Base-by-base conservation (phyloP, 1,139 yeast genomes). In the Geotrichum fermentans region DNA sequence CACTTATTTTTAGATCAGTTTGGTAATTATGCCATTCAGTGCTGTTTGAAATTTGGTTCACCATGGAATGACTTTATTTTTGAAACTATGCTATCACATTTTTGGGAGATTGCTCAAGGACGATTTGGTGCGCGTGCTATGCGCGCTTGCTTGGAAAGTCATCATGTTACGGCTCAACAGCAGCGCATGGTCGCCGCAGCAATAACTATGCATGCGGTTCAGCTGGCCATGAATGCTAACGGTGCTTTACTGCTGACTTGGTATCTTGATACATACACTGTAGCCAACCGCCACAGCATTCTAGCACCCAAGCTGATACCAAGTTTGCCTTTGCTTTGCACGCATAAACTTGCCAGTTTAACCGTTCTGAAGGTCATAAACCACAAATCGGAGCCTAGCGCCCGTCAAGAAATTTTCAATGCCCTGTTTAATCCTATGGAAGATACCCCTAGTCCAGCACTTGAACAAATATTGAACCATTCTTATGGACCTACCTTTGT, bases 101-200 rank as follows among this genome's bases (percentile, higher is more conserved):
- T 92, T 61, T 73, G 88, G 74, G 83, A 81, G 50, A 83, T 92
- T 56, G 83, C 95, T 50, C 87, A 80, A 58, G 95, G 94, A 49
- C 75, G 98, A 60, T 92, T 87, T 66, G 99, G 98, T 42, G 92
- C 97, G 0, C 77, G 98, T 58, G 96, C 97, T 30, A 83, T 90
- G 57, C 73, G 98, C 56, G 95, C 98, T 0, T 88, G 95, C 58
- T 73, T 92, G 48, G 98, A 92, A 67, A 82, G 92, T 39, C 78
- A 77, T 44, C 75, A 78, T 53, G 74, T 80, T 8, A 73, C 83
- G 11, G 70, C 71, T 32, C 90, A 82, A 59, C 95, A 88, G 61
- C 78, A 83, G 46, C 69, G 84, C 7, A 73, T 87, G 49, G 75
- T 90, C n/a, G 83, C 96, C 13, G 82, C 88, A 1, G 79, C 88